Base-by-base conservation (phyloP, 768 basidiomycete genomes). In the Hygrophorus russula region DNA sequence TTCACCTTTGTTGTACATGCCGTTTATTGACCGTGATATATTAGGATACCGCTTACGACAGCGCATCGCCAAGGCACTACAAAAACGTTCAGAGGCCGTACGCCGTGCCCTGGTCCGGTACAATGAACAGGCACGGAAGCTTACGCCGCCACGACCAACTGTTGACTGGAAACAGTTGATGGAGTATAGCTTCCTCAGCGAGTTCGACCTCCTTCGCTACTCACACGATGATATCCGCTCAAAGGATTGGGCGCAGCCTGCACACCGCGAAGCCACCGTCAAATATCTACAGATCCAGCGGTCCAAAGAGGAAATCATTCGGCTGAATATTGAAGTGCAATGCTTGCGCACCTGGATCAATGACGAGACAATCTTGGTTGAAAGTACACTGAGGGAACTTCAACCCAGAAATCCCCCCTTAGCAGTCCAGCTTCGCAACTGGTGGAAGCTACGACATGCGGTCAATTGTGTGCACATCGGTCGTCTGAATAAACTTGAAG, bases 131-230 rank as follows among this genome's bases (percentile, higher is more conserved):
- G 64, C 61, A 0, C n/a, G 31, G 1, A 13, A 24, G 9, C 42
- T 59, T 4, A 36, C 39, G 13, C 57, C 51, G 1, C 51, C 48
- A 3, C 42, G 27, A 12, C 49, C 45, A 2, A 47, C 48, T 6
- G 47, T 61, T 6, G 49, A 52, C 9, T 59, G 56, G 52, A 37
- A 38, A 1, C 27, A 50, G 8, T 50, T 59, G 9, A 46, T 47
- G 1, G 42, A 58, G 5, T 57, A 51, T 24, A 42, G 17, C 1
- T 50, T 54, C 4, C 46, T 62, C 0, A 52, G 55, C 1, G 57
- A 68, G 11, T 67, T 68, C 36, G 52, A 54, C 29, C 48, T 66
- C 1, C 52, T 68, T 1, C 53, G 55, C 3, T 52, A 59, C n/a
- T 53, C 61, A 0, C 49, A 54, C 1, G 45, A 53, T 1, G 56